These are phyloP conservation scores for Rhizopogon rudus DNA, from an alignment of 768 basidiomycete species.

Conservation along the genomic window DNA sequence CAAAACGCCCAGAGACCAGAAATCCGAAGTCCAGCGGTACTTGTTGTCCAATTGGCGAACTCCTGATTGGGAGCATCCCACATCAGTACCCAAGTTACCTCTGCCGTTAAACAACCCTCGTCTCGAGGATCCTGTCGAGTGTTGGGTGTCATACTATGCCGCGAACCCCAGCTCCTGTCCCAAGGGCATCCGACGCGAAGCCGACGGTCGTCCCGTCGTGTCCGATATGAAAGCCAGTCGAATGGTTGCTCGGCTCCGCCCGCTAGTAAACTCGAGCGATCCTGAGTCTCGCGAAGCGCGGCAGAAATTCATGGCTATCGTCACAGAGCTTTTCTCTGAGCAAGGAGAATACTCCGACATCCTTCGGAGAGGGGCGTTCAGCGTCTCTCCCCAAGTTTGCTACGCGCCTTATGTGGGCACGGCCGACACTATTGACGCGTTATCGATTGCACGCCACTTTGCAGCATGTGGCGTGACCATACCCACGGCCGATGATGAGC, in stretches of 20 bases:
- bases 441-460: conserved; percentile 36
- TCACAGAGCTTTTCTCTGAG: conserved; percentile 36
- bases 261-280: conserved; percentile 27
- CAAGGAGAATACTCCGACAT: conserved; percentile 35
- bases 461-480: conserved; percentile 36
- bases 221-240: conserved; percentile 43
- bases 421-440: conserved; percentile 24
- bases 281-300: conserved; percentile 30
- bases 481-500: conserved; percentile 28
- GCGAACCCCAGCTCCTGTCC: conserved; percentile 42
- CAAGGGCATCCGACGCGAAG: conserved; percentile 39
- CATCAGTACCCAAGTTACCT: conserved; percentile 14
- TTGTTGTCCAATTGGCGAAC: conserved; percentile 41
- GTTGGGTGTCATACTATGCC: conserved; percentile 41
- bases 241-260: conserved; percentile 44
- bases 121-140: conserved; percentile 40
- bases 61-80: conserved; percentile 28
- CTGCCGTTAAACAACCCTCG: conserved; percentile 36
- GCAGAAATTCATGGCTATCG: conserved; percentile 35
- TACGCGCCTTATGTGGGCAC: conserved; percentile 28
- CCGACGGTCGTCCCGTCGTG: conserved; percentile 31
- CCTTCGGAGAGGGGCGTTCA: conserved; percentile 29
- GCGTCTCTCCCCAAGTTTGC: conserved; percentile 27
- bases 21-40: conserved; percentile 39
- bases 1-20: conserved; percentile 36